Evolutionary conservation across 108 stramenopile genomes (phyloP), one percentile per base, ranked within the genome.

Genomic region (Skeletonema grethae): DNA sequence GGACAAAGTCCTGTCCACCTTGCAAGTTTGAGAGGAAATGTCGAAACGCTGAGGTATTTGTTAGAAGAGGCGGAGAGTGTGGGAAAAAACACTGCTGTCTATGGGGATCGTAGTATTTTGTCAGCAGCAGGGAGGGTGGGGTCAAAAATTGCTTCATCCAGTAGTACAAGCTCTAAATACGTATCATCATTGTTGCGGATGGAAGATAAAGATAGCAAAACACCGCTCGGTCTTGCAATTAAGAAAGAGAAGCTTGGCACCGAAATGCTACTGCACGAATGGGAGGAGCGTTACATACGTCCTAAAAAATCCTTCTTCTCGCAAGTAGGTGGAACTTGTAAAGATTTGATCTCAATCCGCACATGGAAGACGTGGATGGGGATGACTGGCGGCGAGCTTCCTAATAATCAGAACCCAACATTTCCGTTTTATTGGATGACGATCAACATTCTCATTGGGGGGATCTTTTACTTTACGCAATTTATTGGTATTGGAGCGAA

Each of bases 1-100:
- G 95, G 95, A 15, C 96, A 98, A 84, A 97, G 95, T 31, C 97
- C 98, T 22, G 67, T 98, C 41, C 98, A 98, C 65, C 79, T 98
- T 64, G 96, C 96, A 5, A 75, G 89, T 5, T 78, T 98, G 16
- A 82, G 96, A 57, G 98, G 98, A 18, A 90, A 98, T 73, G 72
- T 84, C 0, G 83, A 86, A 9, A 92, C 90, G 4, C 87, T 93
- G 1, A 70, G 80, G 18, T 96, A 89, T 67, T 80, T 96, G 28
- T 73, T 96, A 63, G 77, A 88, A 59, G 85, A 88, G 69, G 81
- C 80, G 4, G 63, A 57, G 50, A 73, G 46, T 41, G 63, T 41
- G 59, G 48, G 32, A 16, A 22, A 25, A 12, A 41, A 43, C 11
- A 15, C 16, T 18, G 22, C 58, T 8, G 39, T 22, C 25, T 41